Percentiles rank a stretch among this genome's conserved stretches.
phyloP scores from a whole-genome alignment of 1,139 yeast genomes.

The Candida mesenterica region DNA sequence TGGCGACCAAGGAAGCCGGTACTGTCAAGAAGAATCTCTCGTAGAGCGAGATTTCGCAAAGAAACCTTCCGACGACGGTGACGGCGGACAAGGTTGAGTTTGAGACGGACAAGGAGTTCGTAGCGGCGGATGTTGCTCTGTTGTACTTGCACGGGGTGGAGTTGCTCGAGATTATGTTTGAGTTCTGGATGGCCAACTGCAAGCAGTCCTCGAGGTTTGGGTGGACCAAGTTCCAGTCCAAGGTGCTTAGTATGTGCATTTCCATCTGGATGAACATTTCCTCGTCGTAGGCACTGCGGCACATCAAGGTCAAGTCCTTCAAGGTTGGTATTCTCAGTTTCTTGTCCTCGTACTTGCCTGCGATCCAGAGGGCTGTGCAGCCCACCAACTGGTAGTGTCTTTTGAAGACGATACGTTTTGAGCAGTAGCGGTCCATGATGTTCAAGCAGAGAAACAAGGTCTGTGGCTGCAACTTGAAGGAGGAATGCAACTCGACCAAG shows the following conservation, averaged over 20 bases:
- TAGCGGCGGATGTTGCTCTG: constrained; percentile 6
- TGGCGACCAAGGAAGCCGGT: constrained; percentile 62
- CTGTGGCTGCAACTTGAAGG: constrained; percentile 72
- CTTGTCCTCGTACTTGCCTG: constrained; percentile 89
- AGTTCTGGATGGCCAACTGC: constrained; percentile 48
- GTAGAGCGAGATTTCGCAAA: constrained; percentile 76
- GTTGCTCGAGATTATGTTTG: constrained; percentile 18
- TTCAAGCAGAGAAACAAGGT: constrained; percentile 79
- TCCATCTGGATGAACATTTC: constrained; percentile 96
- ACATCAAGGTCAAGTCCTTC: constrained; percentile 71
- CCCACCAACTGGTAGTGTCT: constrained; percentile 93
- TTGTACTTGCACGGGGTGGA: constrained; percentile 37
- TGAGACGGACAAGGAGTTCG: constrained; percentile 3
- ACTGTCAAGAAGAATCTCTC: constrained; percentile 64
- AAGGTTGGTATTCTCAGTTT: constrained; percentile 81
- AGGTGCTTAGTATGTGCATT: constrained; percentile 76
- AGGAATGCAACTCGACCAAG: constrained; percentile 74
- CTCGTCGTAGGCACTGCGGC: constrained; percentile 82
- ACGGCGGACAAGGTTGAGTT: constrained; percentile 45
- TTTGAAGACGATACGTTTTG: constrained; percentile 86
- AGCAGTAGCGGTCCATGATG: constrained; percentile 86
- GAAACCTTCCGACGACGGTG: constrained; percentile 59
- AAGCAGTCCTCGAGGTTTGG: constrained; percentile 63
- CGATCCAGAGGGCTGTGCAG: constrained; percentile 91
- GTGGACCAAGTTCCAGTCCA: constrained; percentile 77